Base-by-base conservation (phyloP, 495 filamentous ascomycete species). In the Daldinia caldariorum region DNA sequence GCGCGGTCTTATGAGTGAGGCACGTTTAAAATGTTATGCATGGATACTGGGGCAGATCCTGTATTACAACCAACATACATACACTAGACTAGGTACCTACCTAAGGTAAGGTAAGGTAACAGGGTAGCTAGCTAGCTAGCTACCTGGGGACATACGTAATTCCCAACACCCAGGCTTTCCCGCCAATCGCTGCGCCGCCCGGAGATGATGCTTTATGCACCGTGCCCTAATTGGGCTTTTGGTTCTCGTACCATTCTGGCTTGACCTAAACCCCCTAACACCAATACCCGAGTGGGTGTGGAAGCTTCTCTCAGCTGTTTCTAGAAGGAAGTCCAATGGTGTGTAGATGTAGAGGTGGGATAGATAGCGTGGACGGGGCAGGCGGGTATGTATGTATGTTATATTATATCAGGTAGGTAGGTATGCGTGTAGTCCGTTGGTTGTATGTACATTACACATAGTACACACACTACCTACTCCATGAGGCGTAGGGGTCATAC, bases 271-370 rank as follows among this genome's bases (percentile, higher is more conserved):
- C 43, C 1, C 22, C 10, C 43, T 47, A 47, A n/a, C n/a, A n/a
- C n/a, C n/a, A 9, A 47, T 22, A 6, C 0, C 20, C 18, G 9
- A 22, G 22, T 18, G 20, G 39, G 43, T 49, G n/a, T 58, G 34
- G 62, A 65, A 65, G 41, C 26, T 26, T 26, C 26, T 53, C 34
- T 37, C 35, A 38, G 26, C 63, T 41, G 18, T 55, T 66, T 66
- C 63, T 59, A 66, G 63, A 66, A 66, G 55, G 16, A 47, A 51
- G 38, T 26, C 32, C 31, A 3, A 31, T 18, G 53, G 22, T 54
- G 39, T 43, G 53, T 49, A 39, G 31, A 10, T 37, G 56, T 1
- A 26, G 1, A 26, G 26, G 26, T 26, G 26, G 26, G 26, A 26
- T 26, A 26, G 26, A 3, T 26, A 26, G 26, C 26, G 1, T 26